Conservation (phyloP, 345 rosid genomes). For the Populus tremula region DNA sequence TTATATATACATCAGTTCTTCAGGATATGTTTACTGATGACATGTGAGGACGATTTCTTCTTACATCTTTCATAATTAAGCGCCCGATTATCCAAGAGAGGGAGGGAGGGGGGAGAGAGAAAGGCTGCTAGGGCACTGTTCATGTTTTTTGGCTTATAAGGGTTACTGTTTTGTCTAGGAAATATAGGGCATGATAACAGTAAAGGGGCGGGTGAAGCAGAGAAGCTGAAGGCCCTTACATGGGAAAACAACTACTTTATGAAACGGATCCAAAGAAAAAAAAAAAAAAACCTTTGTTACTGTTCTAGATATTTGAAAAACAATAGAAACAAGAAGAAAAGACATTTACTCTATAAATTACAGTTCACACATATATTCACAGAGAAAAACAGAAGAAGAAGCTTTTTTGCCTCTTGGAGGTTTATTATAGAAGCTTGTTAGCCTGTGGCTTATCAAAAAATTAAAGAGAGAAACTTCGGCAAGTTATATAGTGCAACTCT, state of each 20-base stretch:
- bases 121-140: neutral
- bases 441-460: too few relatives aligned
- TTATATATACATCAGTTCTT: neutral
- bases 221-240: constrained; percentile 21
- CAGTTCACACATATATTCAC: neutral
- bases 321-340: constrained; percentile 1
- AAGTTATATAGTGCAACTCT: too few relatives aligned
- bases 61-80: neutral
- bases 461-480: too few relatives aligned
- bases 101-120: neutral
- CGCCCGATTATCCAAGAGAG: constrained; percentile 16
- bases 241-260: constrained; percentile 18
- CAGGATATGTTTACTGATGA: neutral
- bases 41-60: neutral
- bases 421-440: too few relatives aligned
- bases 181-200: constrained; percentile 19
- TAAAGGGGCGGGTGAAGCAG: constrained; percentile 9
- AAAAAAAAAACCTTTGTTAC: constrained; percentile 12
- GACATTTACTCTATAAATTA: neutral
- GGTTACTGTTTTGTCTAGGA: constrained; percentile 21
- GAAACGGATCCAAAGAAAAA: constrained; percentile 26
- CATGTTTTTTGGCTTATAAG: constrained; percentile 20
- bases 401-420: too few relatives aligned
- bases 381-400: too few relatives aligned
- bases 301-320: constrained; percentile 16